Evolutionary conservation across 257 asterid species (phyloP).

Genomic region (Plantago ovata): DNA sequence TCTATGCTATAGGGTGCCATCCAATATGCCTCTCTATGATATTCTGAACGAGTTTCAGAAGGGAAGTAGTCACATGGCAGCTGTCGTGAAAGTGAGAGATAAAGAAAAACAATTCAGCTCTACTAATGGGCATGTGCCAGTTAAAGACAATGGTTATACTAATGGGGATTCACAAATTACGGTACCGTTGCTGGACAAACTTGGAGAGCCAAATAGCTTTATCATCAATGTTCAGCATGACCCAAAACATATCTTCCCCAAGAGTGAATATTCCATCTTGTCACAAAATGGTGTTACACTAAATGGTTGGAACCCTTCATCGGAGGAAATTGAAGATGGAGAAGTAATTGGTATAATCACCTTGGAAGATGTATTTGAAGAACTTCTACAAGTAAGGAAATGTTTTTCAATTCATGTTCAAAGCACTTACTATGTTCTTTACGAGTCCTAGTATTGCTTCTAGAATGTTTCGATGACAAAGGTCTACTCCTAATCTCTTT

Average conservation of each 20-base stretch:
- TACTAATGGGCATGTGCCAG: constrained; percentile 23
- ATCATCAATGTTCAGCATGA: constrained; percentile 54
- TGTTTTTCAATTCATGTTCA: constrained; percentile 5
- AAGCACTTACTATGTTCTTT: too few species aligned
- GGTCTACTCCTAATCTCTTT: too few species aligned
- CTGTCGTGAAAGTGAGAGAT: constrained; percentile 80
- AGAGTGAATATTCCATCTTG: constrained; percentile 13
- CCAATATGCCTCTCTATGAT: constrained; percentile 93
- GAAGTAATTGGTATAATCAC: constrained; percentile 98
- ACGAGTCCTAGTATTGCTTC: too few species aligned
- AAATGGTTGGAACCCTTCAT: constrained; percentile 28
- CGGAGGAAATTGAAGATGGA: constrained; percentile 69
- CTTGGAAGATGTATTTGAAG: constrained; percentile 96
- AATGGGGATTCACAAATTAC: constrained; percentile 44
- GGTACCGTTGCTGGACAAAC: constrained; percentile 48
- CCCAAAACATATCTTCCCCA: constrained; percentile 18
- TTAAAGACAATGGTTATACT: constrained; percentile 23
- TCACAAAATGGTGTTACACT: constrained; percentile 39
- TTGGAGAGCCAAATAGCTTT: constrained; percentile 32
- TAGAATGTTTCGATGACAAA: too few species aligned
- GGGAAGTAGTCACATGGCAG: constrained; percentile 99
- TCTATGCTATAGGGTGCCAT: constrained; percentile 63
- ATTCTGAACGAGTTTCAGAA: constrained; percentile 95
- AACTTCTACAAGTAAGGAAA: constrained; percentile 74
- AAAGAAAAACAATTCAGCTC: constrained; percentile 32